Conservation (phyloP, 805 yeast genomes). For the Lipomyces starkeyi region DNA sequence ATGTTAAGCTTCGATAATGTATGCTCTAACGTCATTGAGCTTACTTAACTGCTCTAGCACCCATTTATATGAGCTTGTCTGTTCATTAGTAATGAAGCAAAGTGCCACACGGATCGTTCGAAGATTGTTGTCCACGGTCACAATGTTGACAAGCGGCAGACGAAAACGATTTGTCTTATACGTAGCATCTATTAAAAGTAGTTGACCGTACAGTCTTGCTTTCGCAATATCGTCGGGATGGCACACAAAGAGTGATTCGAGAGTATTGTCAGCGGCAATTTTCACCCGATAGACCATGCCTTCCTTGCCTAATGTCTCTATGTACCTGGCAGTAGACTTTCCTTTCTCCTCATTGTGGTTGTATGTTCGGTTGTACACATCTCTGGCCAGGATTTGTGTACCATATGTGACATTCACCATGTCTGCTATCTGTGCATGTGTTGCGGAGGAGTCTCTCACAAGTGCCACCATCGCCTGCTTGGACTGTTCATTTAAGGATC, state of each 20-base stretch:
- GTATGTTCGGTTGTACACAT: constrained; percentile 3
- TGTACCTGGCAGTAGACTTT: not conserved
- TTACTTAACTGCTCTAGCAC: not conserved
- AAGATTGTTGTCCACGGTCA: not conserved
- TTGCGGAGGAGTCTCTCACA: not conserved
- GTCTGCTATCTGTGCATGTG: not conserved
- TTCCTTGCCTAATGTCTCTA: not conserved
- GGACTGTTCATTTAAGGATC: no score
- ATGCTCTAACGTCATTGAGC: no score
- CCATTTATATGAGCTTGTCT: not conserved
- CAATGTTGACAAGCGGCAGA: not conserved
- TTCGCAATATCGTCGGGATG: not conserved
- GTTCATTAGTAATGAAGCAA: not conserved
- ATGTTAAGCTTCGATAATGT: no score
- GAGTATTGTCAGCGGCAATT: not conserved
- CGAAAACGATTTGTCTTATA: not conserved
- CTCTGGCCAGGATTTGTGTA: not conserved
- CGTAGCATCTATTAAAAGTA: not conserved
- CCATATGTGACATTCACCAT: not conserved
- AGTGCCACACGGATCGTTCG: not conserved
- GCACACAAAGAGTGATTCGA: not conserved
- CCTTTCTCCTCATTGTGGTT: not conserved
- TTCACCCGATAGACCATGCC: constrained; percentile 1
- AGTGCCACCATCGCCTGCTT: no score
- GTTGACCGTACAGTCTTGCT: not conserved